Conservation (phyloP, 805 yeast genomes). For the Dipodascopsis uninucleata region DNA sequence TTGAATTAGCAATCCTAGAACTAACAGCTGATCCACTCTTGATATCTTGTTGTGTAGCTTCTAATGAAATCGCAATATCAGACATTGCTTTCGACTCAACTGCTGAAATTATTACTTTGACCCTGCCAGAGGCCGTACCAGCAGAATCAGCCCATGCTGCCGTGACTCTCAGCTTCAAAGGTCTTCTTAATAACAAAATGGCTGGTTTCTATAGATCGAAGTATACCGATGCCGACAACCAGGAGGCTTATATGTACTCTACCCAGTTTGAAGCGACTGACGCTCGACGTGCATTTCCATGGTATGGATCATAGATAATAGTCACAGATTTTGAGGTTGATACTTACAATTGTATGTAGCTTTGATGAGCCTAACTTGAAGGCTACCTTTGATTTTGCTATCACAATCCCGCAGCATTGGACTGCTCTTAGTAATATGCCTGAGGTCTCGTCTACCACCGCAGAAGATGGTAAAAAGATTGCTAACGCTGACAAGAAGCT, state of each 20-base stretch:
- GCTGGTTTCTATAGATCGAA: constrained; percentile 61
- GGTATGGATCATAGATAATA: constrained; percentile 31
- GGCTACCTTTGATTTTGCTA: constrained; percentile 63
- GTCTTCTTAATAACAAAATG: constrained; percentile 61
- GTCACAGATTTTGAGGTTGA: neutral
- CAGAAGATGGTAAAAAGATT: constrained; percentile 42
- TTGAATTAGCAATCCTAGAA: neutral
- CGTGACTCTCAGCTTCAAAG: constrained; percentile 52
- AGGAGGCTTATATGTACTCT: constrained; percentile 70
- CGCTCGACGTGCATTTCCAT: constrained; percentile 83
- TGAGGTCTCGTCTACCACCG: constrained; percentile 65
- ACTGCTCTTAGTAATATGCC: constrained; percentile 42
- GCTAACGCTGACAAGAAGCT: constrained; percentile 63
- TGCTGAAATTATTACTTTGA: constrained; percentile 58
- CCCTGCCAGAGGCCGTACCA: constrained; percentile 41
- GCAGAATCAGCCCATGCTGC: constrained; percentile 39
- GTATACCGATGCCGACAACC: constrained; percentile 47
- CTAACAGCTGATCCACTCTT: neutral
- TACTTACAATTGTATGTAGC: constrained; percentile 11
- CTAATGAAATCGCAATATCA: constrained; percentile 33
- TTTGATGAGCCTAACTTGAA: constrained; percentile 81
- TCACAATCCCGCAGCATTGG: constrained; percentile 43
- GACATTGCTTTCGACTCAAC: constrained; percentile 41
- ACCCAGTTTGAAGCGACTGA: constrained; percentile 87
- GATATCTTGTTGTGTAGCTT: constrained; percentile 5